Percentiles rank a stretch among this genome's conserved stretches.
phyloP scores from a whole-genome alignment of 1,284 basidiomycete species.

The Malassezia nana region DNA sequence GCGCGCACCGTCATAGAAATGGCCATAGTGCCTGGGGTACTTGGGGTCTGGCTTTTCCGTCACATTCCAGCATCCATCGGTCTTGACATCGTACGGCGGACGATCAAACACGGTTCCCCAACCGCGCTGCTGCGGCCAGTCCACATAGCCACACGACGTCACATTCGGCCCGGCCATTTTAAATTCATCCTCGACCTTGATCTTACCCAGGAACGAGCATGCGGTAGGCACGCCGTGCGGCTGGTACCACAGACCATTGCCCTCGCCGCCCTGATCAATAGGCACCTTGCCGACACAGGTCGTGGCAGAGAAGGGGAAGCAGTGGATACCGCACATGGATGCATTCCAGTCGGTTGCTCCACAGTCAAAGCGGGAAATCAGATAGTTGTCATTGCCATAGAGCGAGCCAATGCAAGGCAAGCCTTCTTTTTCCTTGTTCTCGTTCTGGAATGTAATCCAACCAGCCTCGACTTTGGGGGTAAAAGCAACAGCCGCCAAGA shows the following conservation, averaged over 20 bases:
- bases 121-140: slow-evolving; percentile 13
- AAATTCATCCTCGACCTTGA: neutral
- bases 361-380: slow-evolving; percentile 15
- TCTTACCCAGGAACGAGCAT: slow-evolving; percentile 9
- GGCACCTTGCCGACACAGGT: slow-evolving; percentile 8
- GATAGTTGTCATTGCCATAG: slow-evolving; percentile 16
- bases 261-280: neutral
- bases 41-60: slow-evolving; percentile 3
- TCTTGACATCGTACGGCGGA: neutral
- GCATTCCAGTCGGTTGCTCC: slow-evolving; percentile 12
- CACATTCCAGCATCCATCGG: slow-evolving; percentile 13
- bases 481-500: neutral
- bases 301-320: slow-evolving; percentile 12
- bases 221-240: slow-evolving; percentile 2
- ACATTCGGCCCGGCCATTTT: neutral
- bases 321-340: slow-evolving; percentile 14
- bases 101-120: slow-evolving; percentile 10
- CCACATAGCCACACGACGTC: slow-evolving; percentile 12
- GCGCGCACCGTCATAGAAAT: slow-evolving; percentile 13
- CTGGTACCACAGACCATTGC: slow-evolving; percentile 10
- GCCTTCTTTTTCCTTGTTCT: slow-evolving; percentile 4
- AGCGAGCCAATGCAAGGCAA: slow-evolving; percentile 10
- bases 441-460: slow-evolving; percentile 17
- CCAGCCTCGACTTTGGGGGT: neutral
- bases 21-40: slow-evolving; percentile 1